Evolutionary conservation across 2,329 filamentous ascomycete species (phyloP).

Genomic region (Aspergillus pseudoviridinutans): DNA sequence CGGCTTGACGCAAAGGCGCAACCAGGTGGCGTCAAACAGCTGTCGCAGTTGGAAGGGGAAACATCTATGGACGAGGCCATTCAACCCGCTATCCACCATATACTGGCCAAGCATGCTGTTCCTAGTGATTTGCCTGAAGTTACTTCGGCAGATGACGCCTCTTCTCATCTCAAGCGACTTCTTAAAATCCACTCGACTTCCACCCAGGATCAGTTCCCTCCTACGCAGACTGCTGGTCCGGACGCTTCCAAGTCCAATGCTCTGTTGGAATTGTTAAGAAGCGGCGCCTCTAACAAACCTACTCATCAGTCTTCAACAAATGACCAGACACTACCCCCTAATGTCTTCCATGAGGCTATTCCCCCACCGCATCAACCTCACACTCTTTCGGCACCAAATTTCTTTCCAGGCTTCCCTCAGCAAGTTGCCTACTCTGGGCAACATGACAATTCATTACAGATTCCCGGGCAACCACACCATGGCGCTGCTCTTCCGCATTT

Average conservation of each 20-base stretch:
- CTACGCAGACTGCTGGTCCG: slow-evolving; percentile 18
- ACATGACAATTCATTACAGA: slow-evolving; percentile 27
- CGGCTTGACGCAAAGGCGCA: slow-evolving; percentile 60
- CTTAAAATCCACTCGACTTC: slow-evolving; percentile 34
- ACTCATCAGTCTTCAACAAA: slow-evolving; percentile 22
- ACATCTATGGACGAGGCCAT: slow-evolving; percentile 58
- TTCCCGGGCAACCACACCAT: slow-evolving; percentile 13
- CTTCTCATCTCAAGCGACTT: slow-evolving; percentile 50
- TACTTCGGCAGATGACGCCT: slow-evolving; percentile 40
- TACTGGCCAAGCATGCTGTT: slow-evolving; percentile 19
- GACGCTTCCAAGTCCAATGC: slow-evolving; percentile 46
- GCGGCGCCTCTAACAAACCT: slow-evolving; percentile 31
- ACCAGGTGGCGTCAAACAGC: slow-evolving; percentile 36
- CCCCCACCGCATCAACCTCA: slow-evolving; percentile 54
- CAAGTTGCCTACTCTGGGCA: slow-evolving; percentile 26
- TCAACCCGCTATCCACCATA: slow-evolving; percentile 15
- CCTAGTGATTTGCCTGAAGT: slow-evolving; percentile 42
- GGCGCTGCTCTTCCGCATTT: slow-evolving; percentile 10
- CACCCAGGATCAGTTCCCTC: slow-evolving; percentile 8
- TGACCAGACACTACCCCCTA: slow-evolving; percentile 55
- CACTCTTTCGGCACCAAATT: slow-evolving; percentile 40
- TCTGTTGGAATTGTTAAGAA: slow-evolving; percentile 55
- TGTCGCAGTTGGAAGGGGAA: slow-evolving; percentile 44
- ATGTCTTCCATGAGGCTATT: slow-evolving; percentile 49
- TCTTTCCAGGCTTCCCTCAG: slow-evolving; percentile 37